Base-by-base conservation (phyloP, 192 early-diverging fungal species). In the Linnemannia zychae region DNA sequence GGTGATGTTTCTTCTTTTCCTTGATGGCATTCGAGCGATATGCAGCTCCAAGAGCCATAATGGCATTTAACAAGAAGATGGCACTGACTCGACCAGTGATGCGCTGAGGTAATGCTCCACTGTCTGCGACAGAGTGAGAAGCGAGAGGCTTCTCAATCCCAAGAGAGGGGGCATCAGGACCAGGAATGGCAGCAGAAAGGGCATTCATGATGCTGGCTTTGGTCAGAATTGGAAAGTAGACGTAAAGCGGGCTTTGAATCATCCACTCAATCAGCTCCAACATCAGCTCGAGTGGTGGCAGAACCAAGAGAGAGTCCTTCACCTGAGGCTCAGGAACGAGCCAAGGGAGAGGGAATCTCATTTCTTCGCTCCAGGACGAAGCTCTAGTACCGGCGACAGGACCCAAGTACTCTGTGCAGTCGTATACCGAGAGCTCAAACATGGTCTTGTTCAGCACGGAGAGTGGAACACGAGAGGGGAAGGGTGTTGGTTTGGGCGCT, bases 401-500 rank as follows among this genome's bases (percentile, higher is more conserved):
- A 22, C 83, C 83, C 9, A 85, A 50, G 44, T 85, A 85, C 37
- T 85, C 67, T 17, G 83, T 79, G 36, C 74, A 53, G 18, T 85
- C 83, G 36, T 85, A 85, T 0, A 85, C 74, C 6, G 83, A 85
- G 20, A 85, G 77, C n/a, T 85, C 83, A 76, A 85, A 85, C 83
- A 85, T 79, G 33, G 77, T 85, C 70, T 85, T 85, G 74, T 85
- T 85, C 40, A 85, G 67, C 3, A 85, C 65, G 1, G 83, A 85
- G 33, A 79, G 70, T 0, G 83, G 83, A 40, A 85, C 83, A 7
- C 78, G 77, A 31, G 50, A 47, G 9, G 83, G 83, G 37, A 85
- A 85, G 22, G 68, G 65, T 6, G 70, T 67, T 13, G 68, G 77
- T 38, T 76, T 76, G 4, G 74, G 69, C 20, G 83, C 37, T 4